Percentiles rank a stretch among this genome's conserved stretches.
These are phyloP conservation scores for Candida pseudoglaebosa DNA, from an alignment of 805 yeast genomes.

Conservation along the genomic window DNA sequence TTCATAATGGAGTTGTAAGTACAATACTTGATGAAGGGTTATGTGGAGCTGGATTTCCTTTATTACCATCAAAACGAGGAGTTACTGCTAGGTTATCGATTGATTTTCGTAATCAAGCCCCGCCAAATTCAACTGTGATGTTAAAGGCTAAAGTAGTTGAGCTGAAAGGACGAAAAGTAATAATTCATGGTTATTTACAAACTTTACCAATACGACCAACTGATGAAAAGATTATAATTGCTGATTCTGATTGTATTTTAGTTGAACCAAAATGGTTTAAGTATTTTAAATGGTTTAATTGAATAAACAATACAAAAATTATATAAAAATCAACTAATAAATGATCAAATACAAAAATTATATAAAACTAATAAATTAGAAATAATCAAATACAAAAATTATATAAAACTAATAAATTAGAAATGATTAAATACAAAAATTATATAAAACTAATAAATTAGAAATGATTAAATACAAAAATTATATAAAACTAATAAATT, in stretches of 20 bases:
- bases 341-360: no score
- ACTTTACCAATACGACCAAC: conserved; percentile 38
- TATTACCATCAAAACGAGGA: conserved; percentile 76
- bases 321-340: no score
- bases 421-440: no score
- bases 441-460: no score
- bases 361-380: no score
- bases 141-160: conserved; percentile 64
- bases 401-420: no score
- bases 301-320: no score
- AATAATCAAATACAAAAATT: no score
- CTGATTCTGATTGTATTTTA: conserved; percentile 63
- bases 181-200: conserved; percentile 64
- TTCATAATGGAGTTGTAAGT: conserved; percentile 79
- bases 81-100: conserved; percentile 79
- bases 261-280: conserved; percentile 91
- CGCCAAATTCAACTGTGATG: conserved; percentile 60
- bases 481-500: no score
- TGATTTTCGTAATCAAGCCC: conserved; percentile 60
- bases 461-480: no score
- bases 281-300: conserved; percentile 46
- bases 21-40: conserved; percentile 81
- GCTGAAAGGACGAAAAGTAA: conserved; percentile 74
- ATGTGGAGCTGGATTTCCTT: conserved; percentile 80
- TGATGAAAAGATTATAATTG: conserved; percentile 39